Base-by-base conservation (phyloP, 2,329 filamentous ascomycete species). In the Coniosporium tulheliwenetii region DNA sequence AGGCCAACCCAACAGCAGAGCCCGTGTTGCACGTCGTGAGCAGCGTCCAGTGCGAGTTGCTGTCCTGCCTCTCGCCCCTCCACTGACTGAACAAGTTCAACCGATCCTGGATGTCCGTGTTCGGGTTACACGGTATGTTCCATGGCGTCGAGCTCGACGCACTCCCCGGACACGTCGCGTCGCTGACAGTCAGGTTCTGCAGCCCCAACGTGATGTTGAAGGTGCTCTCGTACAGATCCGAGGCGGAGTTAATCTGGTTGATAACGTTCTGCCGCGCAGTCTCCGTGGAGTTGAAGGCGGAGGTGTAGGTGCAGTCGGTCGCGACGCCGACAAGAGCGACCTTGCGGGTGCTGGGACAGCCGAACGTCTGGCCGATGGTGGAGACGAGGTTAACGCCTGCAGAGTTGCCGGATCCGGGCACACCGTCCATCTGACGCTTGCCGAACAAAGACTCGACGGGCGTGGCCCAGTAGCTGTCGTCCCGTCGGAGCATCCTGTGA, bases 141-240 rank as follows among this genome's bases (percentile, higher is more conserved):
- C 89, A 98, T 1, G 78, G 78, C 0, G 83, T 79, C 4, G 77
- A 71, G 2, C 73, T 55, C 8, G 78, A 70, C 5, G 81, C 64
- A 0, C 76, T 73, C 3, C 75, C 74, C 0, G 89, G 85, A 53
- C 91, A 98, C n/a, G 67, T 66, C 3, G 70, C 61, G 36, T 84
- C 76, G 42, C 76, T 84, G 45, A 95, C 75, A 29, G 85, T 82
- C 40, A 98, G 62, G 54, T 94, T 93, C 49, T 80, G 77, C 44
- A 98, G 75, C 36, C 86, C 91, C 31, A 98, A 75, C 0, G 87
- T 89, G 51, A 98, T 89, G 60, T 95, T 95, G 66, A 98, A 96
- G 7, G 83, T 83, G 50, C 71, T 76, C 59, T 98, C 91, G 55
- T 91, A 98, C 8, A 95, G 64, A 45, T 78, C 75, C 1, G 89